Conservation (phyloP, 306 rosid species). For the Quercus robur region DNA sequence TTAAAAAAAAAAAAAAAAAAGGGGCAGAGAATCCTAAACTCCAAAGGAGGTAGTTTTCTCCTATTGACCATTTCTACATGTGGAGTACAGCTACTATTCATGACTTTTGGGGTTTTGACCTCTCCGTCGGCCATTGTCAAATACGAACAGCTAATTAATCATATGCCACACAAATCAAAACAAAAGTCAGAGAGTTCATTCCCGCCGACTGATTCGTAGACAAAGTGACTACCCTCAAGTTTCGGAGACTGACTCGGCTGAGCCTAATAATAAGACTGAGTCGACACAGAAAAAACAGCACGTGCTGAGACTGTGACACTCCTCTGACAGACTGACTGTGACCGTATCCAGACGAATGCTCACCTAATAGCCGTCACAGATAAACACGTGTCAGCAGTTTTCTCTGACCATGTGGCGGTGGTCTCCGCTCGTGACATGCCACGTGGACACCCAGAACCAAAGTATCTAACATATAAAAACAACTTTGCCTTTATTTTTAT, state of each 20-base stretch:
- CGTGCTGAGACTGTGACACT: conserved; percentile 2
- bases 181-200: too few species aligned
- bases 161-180: background rate
- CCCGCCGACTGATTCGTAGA: background rate
- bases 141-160: background rate
- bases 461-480: conserved; percentile 43
- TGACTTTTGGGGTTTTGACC: background rate
- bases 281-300: background rate
- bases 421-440: background rate
- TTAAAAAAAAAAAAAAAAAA: too few species aligned
- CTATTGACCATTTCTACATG: background rate
- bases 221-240: background rate
- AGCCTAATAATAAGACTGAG: background rate
- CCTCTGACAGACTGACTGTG: background rate
- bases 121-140: background rate
- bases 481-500: background rate
- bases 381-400: conserved; percentile 40
- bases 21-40: accelerated
- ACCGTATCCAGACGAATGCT: conserved; percentile 1
- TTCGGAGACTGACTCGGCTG: background rate
- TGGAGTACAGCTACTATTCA: background rate
- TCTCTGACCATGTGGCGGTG: conserved; percentile 21
- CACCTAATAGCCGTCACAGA: conserved; percentile 20
- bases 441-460: conserved; percentile 14
- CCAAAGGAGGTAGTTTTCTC: background rate